Evolutionary conservation across 768 basidiomycete species (phyloP), one percentile per base, ranked within the genome.

Genomic region (Pulveroboletus sp.): DNA sequence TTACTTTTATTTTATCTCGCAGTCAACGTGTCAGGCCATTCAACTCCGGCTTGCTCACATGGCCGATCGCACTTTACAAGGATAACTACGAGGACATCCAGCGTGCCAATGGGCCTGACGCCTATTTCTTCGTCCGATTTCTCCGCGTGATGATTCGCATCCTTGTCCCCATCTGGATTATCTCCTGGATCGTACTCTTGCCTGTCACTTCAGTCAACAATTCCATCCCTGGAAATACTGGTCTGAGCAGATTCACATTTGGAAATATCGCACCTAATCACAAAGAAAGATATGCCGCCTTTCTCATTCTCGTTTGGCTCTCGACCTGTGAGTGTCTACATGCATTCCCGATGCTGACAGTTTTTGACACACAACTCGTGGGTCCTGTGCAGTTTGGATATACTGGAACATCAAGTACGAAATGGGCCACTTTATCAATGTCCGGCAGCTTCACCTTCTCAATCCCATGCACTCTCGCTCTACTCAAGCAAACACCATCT

Each of bases 41-140:
- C 44, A 63, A 78, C 0, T 51, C 65, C 14, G 70, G 70, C 9
- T 55, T 80, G 17, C 68, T 90, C 21, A 61, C 74, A 31, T 94
- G 90, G 91, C 85, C 87, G 2, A 51, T 77, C 17, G 74, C 80
- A 1, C 67, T 93, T 17, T 83, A 71, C 69, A 73, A 72, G 2
- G 76, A 84, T 2, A 79, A 91, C 61, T 81, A 83, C 60, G 69
- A 69, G 27, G 76, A 74, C 21, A 81, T 90, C 50, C 76, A 82
- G 51, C 71, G 72, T 38, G 76, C 79, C 38, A 93, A 93, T 54
- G 92, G 92, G 26, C 73, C 88, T 50, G 95, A 98, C 65, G 89
- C 93, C 14, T 99, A 95, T 71, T 85, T 94, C 63, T 99, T 89
- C 59, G 84, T 96, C 39, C 86, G 92, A 46, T 97, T 89, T 67